phyloP scores from a whole-genome alignment of 1,284 basidiomycete genomes.

The Fomitopsis palustris region DNA sequence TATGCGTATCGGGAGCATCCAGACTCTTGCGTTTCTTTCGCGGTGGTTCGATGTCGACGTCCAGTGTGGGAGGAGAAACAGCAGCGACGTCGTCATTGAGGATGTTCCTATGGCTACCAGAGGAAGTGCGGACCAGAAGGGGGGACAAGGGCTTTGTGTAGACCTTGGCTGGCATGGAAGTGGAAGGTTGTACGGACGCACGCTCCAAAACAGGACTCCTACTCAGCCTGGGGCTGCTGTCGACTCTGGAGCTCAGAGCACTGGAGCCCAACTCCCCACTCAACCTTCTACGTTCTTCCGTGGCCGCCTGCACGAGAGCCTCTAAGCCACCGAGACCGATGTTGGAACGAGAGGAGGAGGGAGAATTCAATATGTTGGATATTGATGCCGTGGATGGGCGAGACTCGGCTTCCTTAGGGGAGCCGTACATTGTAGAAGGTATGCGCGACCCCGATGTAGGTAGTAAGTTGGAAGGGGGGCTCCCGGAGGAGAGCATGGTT shows the following conservation, averaged over 20 bases:
- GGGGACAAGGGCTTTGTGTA: constrained; percentile 4
- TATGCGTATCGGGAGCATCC: background rate
- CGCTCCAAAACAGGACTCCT: constrained; percentile 16
- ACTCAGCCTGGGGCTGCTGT: constrained; percentile 15
- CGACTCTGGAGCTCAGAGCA: constrained; percentile 3
- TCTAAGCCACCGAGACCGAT: constrained; percentile 40
- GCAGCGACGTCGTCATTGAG: background rate
- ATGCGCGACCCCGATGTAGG: background rate
- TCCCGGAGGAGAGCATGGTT: background rate
- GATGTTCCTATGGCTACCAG: background rate
- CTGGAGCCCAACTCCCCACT: constrained; percentile 25
- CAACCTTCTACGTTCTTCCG: constrained; percentile 46
- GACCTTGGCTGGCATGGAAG: background rate
- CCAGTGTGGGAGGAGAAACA: background rate
- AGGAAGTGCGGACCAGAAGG: background rate
- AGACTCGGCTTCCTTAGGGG: background rate
- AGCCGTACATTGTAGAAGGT: constrained; percentile 1
- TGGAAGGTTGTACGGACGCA: background rate
- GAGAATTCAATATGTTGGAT: constrained; percentile 22
- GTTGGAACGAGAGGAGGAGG: constrained; percentile 20
- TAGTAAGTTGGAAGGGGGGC: background rate
- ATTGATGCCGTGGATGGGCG: constrained; percentile 16
- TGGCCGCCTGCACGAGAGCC: constrained; percentile 52
- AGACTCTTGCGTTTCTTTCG: constrained; percentile 7
- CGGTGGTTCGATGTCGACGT: constrained; percentile 6